These are phyloP conservation scores for Verticillium tricorpus DNA, from an alignment of 2,329 filamentous ascomycete species.

Conservation along the genomic window DNA sequence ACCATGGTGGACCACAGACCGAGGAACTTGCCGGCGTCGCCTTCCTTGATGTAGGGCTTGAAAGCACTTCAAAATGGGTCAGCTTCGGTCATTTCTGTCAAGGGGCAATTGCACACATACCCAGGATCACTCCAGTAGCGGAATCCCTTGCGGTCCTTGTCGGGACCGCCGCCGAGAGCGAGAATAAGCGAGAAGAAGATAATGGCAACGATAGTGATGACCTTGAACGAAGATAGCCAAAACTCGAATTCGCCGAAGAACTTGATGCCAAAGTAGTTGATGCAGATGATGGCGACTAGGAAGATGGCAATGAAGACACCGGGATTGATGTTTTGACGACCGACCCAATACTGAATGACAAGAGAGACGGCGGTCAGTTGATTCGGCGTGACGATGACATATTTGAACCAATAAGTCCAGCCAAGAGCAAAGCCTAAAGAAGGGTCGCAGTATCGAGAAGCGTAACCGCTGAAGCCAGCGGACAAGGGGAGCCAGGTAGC, in stretches of 20 bases:
- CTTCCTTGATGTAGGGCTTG: conserved; percentile 25
- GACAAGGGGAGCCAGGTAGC: conserved; percentile 73
- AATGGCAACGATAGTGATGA: conserved; percentile 59
- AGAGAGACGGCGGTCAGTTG: conserved; percentile 77
- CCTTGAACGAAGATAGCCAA: conserved; percentile 61
- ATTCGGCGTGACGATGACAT: conserved; percentile 82
- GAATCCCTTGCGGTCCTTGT: conserved; percentile 56
- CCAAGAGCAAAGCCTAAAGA: conserved; percentile 75
- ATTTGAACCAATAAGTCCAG: conserved; percentile 66
- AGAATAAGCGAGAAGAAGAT: conserved; percentile 62
- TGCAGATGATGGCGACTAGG: conserved; percentile 54
- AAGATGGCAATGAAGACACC: conserved; percentile 75
- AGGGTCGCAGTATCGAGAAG: conserved; percentile 71
- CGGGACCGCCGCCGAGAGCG: conserved; percentile 37
- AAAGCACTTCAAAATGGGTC: conserved; percentile 35
- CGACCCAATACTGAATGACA: conserved; percentile 57
- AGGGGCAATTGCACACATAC: conserved; percentile 20
- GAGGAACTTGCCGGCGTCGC: conserved; percentile 47
- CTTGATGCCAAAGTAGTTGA: conserved; percentile 66
- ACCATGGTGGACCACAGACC: conserved; percentile 68
- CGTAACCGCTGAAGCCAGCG: conserved; percentile 77
- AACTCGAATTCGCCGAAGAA: conserved; percentile 64
- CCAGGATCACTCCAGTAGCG: conserved; percentile 61
- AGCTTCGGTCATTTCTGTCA: background rate
- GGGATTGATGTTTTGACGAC: conserved; percentile 43